Evolutionary conservation across 1,284 basidiomycete genomes (phyloP).

Genomic region (Porogramme epimiltina): DNA sequence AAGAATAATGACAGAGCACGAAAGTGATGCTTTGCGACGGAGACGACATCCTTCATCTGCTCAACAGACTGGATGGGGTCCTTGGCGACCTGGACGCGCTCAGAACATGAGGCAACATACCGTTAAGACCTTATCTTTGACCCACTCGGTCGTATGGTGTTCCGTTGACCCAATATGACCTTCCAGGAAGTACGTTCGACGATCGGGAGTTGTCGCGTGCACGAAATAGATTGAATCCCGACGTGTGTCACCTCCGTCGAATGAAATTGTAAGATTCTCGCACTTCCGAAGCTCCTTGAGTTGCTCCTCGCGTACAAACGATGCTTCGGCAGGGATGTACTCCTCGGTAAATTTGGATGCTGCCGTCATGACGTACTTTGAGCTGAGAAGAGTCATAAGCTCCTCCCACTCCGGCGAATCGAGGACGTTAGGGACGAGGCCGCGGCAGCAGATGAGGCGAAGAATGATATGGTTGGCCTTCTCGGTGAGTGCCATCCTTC

Average conservation of each 20-base stretch:
- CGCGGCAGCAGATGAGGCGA: slow-evolving; percentile 10
- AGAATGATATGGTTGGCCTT: slow-evolving; percentile 1
- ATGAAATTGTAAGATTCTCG: slow-evolving; percentile 17
- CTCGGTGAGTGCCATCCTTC: not conserved
- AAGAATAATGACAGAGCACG: too few species aligned
- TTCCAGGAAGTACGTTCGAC: slow-evolving; percentile 9
- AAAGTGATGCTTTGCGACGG: slow-evolving; percentile 89
- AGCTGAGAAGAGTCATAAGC: slow-evolving; percentile 10
- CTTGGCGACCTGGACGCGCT: not conserved
- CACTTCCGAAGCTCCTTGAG: slow-evolving; percentile 4
- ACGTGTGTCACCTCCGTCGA: slow-evolving; percentile 15
- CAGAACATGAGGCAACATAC: too few species aligned
- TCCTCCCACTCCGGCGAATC: slow-evolving; percentile 23
- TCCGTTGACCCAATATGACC: slow-evolving; percentile 1
- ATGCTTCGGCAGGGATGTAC: slow-evolving; percentile 13
- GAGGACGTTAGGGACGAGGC: slow-evolving; percentile 9
- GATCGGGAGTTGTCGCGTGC: slow-evolving; percentile 14
- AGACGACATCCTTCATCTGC: slow-evolving; percentile 93
- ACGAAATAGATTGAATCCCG: slow-evolving; percentile 13
- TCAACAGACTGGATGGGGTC: slow-evolving; percentile 90
- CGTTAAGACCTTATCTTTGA: slow-evolving; percentile 19
- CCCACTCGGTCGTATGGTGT: slow-evolving; percentile 14
- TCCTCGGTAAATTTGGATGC: slow-evolving; percentile 6
- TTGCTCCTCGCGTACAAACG: slow-evolving; percentile 5
- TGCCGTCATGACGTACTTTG: slow-evolving; percentile 14